Percentiles rank a stretch among this genome's conserved stretches.
Evolutionary conservation across 768 basidiomycete genomes (phyloP).

Genomic region (Mycena filopes): DNA sequence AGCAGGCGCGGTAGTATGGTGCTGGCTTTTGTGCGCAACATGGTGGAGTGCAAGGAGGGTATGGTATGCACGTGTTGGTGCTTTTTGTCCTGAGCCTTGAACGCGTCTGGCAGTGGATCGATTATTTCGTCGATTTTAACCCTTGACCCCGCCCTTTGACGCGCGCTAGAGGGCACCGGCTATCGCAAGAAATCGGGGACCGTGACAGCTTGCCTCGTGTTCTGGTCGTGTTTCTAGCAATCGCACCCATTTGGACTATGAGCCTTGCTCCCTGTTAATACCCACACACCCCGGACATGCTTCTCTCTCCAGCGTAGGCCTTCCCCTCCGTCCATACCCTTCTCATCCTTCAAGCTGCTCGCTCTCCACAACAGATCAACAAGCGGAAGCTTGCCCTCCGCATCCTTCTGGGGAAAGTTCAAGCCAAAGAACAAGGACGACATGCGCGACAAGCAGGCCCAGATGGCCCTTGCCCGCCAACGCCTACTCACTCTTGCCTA

Average conservation of each 20-base stretch:
- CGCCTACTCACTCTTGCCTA: conserved; percentile 84
- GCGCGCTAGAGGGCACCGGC: conserved; percentile 1
- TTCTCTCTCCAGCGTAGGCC: conserved; percentile 83
- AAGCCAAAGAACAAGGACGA: conserved; percentile 80
- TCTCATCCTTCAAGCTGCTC: conserved; percentile 46
- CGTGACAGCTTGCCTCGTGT: conserved; percentile 65
- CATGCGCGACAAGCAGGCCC: conserved; percentile 61
- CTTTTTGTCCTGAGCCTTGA: background rate
- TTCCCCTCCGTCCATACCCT: conserved; percentile 37
- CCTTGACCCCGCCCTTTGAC: background rate
- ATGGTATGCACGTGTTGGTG: background rate
- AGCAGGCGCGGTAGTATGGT: background rate
- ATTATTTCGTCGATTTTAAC: background rate
- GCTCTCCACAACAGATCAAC: conserved; percentile 65
- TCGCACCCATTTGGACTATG: conserved; percentile 42
- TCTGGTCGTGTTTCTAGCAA: conserved; percentile 52
- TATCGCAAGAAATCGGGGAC: conserved; percentile 17
- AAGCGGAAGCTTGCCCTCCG: conserved; percentile 67
- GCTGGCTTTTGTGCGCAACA: conserved; percentile 11
- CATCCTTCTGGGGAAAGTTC: conserved; percentile 73
- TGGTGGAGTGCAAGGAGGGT: background rate
- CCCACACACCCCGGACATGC: conserved; percentile 59
- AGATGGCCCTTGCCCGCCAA: conserved; percentile 78
- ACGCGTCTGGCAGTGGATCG: too few species aligned
- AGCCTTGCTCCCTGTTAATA: conserved; percentile 40